Evolutionary conservation across 768 basidiomycete species (phyloP), one percentile per base, ranked within the genome.

Genomic region (Peribolospora baueri): DNA sequence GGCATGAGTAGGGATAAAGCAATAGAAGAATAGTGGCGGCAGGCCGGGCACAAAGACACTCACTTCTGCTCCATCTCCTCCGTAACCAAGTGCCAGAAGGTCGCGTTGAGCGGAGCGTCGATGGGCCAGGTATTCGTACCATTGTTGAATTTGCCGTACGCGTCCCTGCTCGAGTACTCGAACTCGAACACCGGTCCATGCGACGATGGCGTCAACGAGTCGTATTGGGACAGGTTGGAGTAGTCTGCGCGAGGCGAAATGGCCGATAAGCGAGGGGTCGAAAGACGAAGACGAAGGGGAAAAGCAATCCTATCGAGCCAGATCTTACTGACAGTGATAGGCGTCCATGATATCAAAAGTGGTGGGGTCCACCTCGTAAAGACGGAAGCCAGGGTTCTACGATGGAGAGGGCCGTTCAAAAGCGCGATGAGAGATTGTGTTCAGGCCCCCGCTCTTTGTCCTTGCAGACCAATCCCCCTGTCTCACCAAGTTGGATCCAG

Each of bases 331-430:
- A 77, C 76, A 70, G 51, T 69, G 66, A 62, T 73, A 76, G 0
- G 73, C 74, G 52, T 80, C 77, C 73, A 79, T 75, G 51, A 80
- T 64, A 60, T 79, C 79, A 59, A 74, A 79, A 6, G 77, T 78
- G 56, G 77, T 76, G 3, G 77, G 76, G 61, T 80, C 79, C 38
- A 80, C 68, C 52, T 79, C 77, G 62, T 79, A 79, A 0, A 78
- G 65, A 52, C 75, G 74, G 74, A 78, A 9, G 72, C 73, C 3
- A 72, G 76, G 59, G 76, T 76, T 42, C 25, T 25, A 25, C 25
- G 25, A 25, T 25, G 25, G 25, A 25, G 25, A 25, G 25, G 1
- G 25, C 25, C 25, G 25, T 25, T 25, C 25, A 25, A 25, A 25
- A 25, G 25, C 25, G 25, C 25, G 25, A 25, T 25, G 25, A 25